Conservation (phyloP, 805 yeast genomes). For the Priceomyces medius region DNA sequence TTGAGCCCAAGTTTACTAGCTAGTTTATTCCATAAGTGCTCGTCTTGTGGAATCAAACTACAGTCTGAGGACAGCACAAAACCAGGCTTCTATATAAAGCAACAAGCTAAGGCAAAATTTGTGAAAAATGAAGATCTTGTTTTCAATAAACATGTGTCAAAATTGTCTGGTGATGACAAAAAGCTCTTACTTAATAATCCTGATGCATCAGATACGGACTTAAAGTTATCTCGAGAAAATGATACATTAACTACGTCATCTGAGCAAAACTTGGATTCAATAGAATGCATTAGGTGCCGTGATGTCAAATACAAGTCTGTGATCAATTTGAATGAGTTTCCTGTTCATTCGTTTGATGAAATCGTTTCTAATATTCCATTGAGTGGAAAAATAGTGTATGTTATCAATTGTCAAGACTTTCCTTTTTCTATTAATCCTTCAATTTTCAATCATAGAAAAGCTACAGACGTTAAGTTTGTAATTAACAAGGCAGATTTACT, state of each 20-base stretch:
- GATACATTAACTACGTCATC: neutral
- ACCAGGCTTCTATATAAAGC: constrained; percentile 45
- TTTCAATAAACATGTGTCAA: constrained; percentile 16
- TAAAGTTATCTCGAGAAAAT: neutral
- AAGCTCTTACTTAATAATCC: constrained; percentile 22
- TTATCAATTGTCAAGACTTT: constrained; percentile 67
- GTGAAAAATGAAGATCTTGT: constrained; percentile 23
- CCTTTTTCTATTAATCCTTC: constrained; percentile 55
- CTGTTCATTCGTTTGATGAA: constrained; percentile 18
- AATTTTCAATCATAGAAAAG: constrained; percentile 33
- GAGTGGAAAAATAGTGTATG: constrained; percentile 52
- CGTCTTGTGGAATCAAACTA: constrained; percentile 57
- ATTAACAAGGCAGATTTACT: constrained; percentile 48
- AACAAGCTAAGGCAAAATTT: constrained; percentile 7
- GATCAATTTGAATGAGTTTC: constrained; percentile 31
- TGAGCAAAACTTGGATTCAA: constrained; percentile 1
- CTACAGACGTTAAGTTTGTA: constrained; percentile 37
- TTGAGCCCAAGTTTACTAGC: constrained; percentile 5
- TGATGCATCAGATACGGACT: neutral
- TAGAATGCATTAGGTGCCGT: constrained; percentile 55
- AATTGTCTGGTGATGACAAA: constrained; percentile 26
- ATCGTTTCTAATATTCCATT: constrained; percentile 38
- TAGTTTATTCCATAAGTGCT: constrained; percentile 33
- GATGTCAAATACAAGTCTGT: constrained; percentile 47
- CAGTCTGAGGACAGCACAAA: constrained; percentile 37